phyloP scores from a whole-genome alignment of 1,284 basidiomycete genomes.

The Omphalotus olearius region DNA sequence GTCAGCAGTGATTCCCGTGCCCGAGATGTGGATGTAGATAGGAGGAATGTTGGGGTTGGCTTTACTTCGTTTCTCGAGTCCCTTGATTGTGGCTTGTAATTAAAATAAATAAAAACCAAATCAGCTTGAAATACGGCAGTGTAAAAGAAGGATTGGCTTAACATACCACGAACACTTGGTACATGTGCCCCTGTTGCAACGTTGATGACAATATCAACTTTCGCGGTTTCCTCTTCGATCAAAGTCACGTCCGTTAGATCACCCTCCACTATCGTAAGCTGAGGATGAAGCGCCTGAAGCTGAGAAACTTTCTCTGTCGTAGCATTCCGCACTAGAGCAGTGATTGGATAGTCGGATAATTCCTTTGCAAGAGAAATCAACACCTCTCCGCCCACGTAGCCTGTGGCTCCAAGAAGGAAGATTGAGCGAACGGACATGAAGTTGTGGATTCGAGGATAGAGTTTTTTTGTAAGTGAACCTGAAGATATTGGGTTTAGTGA shows the following conservation, averaged over 20 bases:
- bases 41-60: not conserved
- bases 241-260: not conserved
- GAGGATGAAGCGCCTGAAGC: conserved; percentile 6
- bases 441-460: too few species aligned
- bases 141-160: too few species aligned
- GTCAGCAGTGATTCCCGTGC: conserved; percentile 6
- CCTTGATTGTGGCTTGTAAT: conserved; percentile 3
- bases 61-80: not conserved
- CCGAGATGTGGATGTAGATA: conserved; percentile 10
- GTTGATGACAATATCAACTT: conserved; percentile 10
- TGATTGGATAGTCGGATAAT: conserved; percentile 3
- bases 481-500: too few species aligned
- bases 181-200: conserved; percentile 4
- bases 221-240: conserved; percentile 5
- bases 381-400: conserved; percentile 7
- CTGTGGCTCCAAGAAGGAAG: conserved; percentile 12
- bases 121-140: too few species aligned
- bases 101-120: too few species aligned
- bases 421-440: too few species aligned
- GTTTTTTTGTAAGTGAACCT: too few species aligned
- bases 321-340: not conserved
- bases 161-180: conserved; percentile 2
- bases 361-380: conserved; percentile 3
- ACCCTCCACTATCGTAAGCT: conserved; percentile 5
- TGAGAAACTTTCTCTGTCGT: not conserved